These are phyloP conservation scores for Cardamine chenopodiifolia DNA, from an alignment of 345 rosid genomes.

Conservation along the genomic window DNA sequence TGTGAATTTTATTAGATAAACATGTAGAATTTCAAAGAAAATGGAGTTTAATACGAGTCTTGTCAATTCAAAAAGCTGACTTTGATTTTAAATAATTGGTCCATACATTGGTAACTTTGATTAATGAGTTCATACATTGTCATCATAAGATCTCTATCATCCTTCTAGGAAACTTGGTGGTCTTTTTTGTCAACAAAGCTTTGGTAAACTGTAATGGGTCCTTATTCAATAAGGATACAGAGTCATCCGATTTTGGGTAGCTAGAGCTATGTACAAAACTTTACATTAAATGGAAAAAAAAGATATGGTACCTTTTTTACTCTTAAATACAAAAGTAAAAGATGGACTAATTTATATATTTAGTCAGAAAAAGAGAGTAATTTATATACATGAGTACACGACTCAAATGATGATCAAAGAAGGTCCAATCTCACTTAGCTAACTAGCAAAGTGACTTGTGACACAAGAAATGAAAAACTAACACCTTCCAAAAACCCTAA, in stretches of 20 bases:
- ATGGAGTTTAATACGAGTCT: background rate
- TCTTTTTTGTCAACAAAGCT: background rate
- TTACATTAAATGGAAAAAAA: background rate
- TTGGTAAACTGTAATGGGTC: constrained; percentile 10
- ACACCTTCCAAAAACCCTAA: background rate
- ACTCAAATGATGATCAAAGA: background rate
- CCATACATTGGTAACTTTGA: constrained; percentile 15
- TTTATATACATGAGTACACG: background rate
- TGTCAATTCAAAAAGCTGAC: background rate
- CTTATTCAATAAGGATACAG: background rate
- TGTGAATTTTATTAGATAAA: too few relatives aligned
- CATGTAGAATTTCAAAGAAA: too few relatives aligned
- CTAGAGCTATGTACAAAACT: background rate
- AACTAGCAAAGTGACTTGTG: constrained; percentile 11
- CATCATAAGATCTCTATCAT: constrained; percentile 18
- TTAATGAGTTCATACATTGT: constrained; percentile 9
- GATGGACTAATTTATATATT: background rate
- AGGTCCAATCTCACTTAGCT: constrained; percentile 3
- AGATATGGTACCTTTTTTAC: background rate
- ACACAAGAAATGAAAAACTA: background rate
- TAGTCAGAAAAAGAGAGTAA: background rate
- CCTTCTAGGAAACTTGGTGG: constrained; percentile 1
- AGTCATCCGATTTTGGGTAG: background rate
- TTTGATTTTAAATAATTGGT: too few relatives aligned
- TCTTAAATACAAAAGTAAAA: background rate